Percentiles rank a stretch among this genome's conserved stretches.
Evolutionary conservation across 2,329 filamentous ascomycete species (phyloP).

Genomic region (Hymenoscyphus fructigenus): DNA sequence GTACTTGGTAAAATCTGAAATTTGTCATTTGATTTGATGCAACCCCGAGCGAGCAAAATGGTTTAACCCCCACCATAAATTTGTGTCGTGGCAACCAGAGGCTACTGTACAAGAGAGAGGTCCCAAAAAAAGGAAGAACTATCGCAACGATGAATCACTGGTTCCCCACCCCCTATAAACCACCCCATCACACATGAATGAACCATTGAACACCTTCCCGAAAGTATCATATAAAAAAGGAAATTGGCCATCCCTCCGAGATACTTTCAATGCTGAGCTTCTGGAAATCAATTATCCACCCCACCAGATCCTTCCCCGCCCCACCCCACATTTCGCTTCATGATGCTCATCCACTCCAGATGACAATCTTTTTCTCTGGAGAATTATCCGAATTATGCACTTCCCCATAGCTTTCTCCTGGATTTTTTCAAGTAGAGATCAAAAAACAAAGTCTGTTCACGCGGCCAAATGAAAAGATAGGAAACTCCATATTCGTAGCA

Average conservation of each 20-base stretch:
- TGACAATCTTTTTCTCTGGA: constrained; percentile 3
- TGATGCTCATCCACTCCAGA: constrained; percentile 11
- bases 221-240: neutral
- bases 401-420: constrained; percentile 20
- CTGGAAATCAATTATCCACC: neutral
- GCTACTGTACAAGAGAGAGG: constrained; percentile 3
- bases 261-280: neutral
- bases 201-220: neutral
- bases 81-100: neutral
- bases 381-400: constrained; percentile 32
- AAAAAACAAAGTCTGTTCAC: constrained; percentile 19
- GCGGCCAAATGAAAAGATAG: constrained; percentile 18
- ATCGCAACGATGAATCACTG: neutral
- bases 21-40: no score
- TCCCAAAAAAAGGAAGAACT: neutral
- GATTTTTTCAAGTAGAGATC: constrained; percentile 23
- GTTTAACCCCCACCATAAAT: neutral
- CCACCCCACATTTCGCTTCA: neutral
- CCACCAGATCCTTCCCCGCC: neutral
- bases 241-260: neutral
- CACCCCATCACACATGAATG: neutral
- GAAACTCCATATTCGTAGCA: constrained; percentile 24
- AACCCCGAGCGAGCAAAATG: neutral
- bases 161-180: neutral
- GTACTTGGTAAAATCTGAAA: no score